Conservation (phyloP, 2,329 filamentous ascomycete genomes). For the Dryadomyces quercus-mongolicae region DNA sequence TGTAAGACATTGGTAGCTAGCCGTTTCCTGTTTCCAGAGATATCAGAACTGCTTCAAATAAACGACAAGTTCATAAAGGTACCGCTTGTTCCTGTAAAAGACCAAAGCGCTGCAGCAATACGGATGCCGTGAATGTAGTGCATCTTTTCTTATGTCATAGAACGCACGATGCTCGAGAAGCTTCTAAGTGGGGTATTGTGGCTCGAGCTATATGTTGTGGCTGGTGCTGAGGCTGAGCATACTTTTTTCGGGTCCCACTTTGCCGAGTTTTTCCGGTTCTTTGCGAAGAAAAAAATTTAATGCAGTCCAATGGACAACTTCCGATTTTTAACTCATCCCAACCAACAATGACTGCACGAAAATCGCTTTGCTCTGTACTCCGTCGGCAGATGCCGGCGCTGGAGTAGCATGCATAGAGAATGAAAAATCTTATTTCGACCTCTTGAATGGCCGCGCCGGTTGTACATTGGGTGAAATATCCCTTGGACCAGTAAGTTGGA, state of each 20-base stretch:
- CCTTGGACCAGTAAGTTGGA: slow-evolving; percentile 15
- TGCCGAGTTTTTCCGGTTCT: slow-evolving; percentile 5
- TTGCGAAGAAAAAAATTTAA: background rate
- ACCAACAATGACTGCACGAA: background rate
- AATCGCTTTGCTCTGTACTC: background rate
- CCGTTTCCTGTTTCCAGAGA: background rate
- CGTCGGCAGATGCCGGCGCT: background rate
- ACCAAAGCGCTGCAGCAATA: background rate
- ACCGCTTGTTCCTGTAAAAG: background rate
- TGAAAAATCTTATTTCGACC: background rate
- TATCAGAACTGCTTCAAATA: too few species aligned
- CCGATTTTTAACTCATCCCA: background rate
- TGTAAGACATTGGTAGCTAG: slow-evolving; percentile 32
- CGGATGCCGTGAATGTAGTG: background rate
- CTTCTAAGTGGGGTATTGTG: background rate
- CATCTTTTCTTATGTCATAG: too few species aligned
- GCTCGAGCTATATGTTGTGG: background rate
- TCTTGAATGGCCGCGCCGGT: slow-evolving; percentile 8
- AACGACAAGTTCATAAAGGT: background rate
- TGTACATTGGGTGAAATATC: slow-evolving; percentile 14
- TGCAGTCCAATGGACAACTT: background rate
- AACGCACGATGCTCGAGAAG: background rate
- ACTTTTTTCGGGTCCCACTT: background rate
- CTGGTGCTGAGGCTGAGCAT: background rate
- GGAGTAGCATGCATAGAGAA: background rate